Evolutionary conservation across 331 rosid genomes (phyloP), one percentile per base, ranked within the genome.

Genomic region (Pyracantha coccinea): DNA sequence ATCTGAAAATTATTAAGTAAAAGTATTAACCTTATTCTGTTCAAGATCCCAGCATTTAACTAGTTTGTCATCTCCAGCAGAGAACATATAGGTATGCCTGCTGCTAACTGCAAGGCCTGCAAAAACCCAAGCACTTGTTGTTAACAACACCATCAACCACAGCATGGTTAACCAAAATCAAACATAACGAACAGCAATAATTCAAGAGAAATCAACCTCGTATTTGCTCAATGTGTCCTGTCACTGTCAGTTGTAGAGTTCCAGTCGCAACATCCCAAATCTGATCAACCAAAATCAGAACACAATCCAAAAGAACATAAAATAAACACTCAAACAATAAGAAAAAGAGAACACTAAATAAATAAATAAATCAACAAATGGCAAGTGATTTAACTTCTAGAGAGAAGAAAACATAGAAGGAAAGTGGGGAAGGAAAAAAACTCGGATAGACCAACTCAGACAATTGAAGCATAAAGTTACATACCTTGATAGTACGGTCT

Each of bases 41-140:
- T 94, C 99, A 75, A 94, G 97, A 83, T 94, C 99, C 99, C 99
- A 94, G 82, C 99, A 94, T 92, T 94, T 94, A 50, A 94, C 99
- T 89, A 87, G 97, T 68, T 94, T 94, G 76, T 94, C 99, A 10
- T 94, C 99, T 74, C 99, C 99, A 47, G 96, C 97, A 81, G 99
- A 94, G 72, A 94, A 94, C 99, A 94, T 94, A 79, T 90, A 92
- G 7, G 99, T 94, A 80, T 94, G 99, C 73, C 78, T 94, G 81
- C 29, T 69, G 84, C 99, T 92, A 71, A 94, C 82, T 77, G 97
- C 97, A 75, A 94, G 99, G 78, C 99, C 99, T 94, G 85, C 61
- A 29, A 78, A 66, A 62, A 50, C 10, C 70, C 75, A 73, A 74
- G 4, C 68, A 66, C 8, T 19, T 52, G 19, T 21, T 61, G 50